Base-by-base conservation (phyloP, 306 rosid species). In the Trichosanthes cucumerina region DNA sequence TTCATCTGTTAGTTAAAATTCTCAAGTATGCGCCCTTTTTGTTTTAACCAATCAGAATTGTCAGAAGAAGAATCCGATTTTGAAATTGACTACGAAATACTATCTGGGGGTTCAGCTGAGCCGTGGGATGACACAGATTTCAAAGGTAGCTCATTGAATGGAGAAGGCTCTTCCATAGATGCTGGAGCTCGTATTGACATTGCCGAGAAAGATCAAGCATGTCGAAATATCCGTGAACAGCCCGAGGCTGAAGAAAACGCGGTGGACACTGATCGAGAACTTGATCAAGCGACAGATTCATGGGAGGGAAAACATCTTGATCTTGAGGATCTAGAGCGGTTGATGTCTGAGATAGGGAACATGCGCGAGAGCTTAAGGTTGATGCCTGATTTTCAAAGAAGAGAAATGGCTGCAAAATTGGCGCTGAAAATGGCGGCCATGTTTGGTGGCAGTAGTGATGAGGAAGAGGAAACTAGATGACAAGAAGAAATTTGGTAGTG, bases 341-440 rank as follows among this genome's bases (percentile, higher is more conserved):
- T 93, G 87, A 90, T 91, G 98, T 90, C 96, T 19, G 96, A 90
- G 88, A 90, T 93, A 46, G 93, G 97, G 74, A 93, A 89, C 80
- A 82, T 88, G 91, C 97, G 93, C 10, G 83, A 80, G 26, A 89
- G 86, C 62, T 81, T 94, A 85, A 91, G 98, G 84, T 82, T 92
- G 85, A 92, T 94, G 96, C 97, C 97, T 13, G 98, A 92, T 86
- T 92, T 90, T 83, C 93, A 89, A 84, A 88, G 96, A 82, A 81
- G 90, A 82, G 96, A 92, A 80, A 94, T 86, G 96, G 97, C 97
- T 3, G 97, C 97, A 59, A 90, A 93, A 78, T 77, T 92, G 41
- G 94, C 97, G 6, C 72, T 88, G 93, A 92, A 89, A 88, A 90
- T 92, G 97, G 98, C 97, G 71, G 62, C 92, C 81, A 82, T 92